Percentiles rank a stretch among this genome's conserved stretches.
phyloP scores from a whole-genome alignment of 306 rosid genomes.

The Dicorynia guianensis region DNA sequence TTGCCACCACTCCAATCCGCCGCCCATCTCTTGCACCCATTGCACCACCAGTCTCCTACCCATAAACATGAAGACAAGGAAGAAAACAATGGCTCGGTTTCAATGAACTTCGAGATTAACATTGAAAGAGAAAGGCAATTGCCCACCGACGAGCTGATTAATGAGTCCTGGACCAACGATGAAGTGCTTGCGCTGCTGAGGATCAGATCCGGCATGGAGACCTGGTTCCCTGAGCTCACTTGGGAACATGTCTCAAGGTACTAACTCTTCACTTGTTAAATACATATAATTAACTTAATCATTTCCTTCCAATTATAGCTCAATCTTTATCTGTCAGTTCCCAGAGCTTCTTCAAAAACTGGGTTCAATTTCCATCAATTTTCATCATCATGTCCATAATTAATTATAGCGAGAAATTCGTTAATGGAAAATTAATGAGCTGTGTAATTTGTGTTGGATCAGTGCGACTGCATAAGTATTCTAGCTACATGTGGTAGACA shows the following conservation, averaged over 20 bases:
- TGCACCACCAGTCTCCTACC: conserved; percentile 48
- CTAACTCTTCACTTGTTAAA: not conserved
- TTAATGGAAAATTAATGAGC: conserved; percentile 12
- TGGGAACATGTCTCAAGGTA: conserved; percentile 98
- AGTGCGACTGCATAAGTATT: conserved; percentile 21
- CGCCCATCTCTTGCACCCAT: conserved; percentile 51
- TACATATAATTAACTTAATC: not conserved
- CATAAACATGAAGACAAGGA: conserved; percentile 40
- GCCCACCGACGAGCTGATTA: conserved; percentile 4
- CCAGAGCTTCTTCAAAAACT: not conserved
- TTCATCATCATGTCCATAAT: too few species aligned
- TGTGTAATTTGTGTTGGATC: conserved; percentile 24
- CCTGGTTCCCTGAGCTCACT: conserved; percentile 83
- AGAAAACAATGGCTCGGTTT: conserved; percentile 19
- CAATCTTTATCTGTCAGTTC: not conserved
- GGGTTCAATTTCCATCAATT: too few species aligned
- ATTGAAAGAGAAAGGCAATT: conserved; percentile 40
- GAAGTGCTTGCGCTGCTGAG: conserved; percentile 76
- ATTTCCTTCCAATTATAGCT: not conserved
- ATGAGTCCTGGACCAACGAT: conserved; percentile 73
- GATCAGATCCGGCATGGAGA: conserved; percentile 89
- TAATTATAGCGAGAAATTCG: not conserved
- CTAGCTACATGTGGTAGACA: conserved; percentile 45
- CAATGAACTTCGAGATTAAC: conserved; percentile 48
- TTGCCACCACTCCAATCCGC: conserved; percentile 44